Evolutionary conservation across 345 rosid species (phyloP).

Genomic region (Melaleuca alternifolia): DNA sequence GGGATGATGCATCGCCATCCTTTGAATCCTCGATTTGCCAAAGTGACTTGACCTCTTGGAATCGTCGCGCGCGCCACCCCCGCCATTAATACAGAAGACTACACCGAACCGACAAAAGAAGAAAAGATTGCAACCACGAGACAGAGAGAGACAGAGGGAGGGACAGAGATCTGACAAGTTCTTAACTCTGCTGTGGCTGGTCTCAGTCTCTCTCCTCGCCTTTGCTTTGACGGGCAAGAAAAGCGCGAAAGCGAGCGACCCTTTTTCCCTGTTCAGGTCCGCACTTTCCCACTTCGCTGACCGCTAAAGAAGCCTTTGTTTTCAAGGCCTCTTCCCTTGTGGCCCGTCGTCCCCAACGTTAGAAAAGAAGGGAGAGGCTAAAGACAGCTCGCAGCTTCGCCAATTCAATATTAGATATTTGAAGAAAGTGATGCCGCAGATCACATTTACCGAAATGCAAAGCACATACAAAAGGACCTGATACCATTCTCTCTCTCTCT

Average conservation of each 20-base stretch:
- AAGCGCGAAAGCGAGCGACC: background rate
- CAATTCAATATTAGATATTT: background rate
- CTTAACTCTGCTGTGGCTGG: background rate
- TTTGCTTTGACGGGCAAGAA: background rate
- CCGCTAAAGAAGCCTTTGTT: conserved; percentile 33
- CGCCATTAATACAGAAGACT: background rate
- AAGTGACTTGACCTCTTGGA: background rate
- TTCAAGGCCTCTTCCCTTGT: background rate
- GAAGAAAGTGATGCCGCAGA: background rate
- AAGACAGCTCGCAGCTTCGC: background rate
- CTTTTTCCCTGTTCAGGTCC: conserved; percentile 42
- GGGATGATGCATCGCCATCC: background rate
- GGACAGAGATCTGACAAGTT: background rate
- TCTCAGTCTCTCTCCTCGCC: background rate
- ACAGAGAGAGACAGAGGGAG: background rate
- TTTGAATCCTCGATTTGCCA: background rate
- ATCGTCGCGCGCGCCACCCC: background rate
- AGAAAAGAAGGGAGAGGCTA: background rate
- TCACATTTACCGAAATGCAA: background rate
- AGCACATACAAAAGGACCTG: background rate
- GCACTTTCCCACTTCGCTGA: conserved; percentile 62
- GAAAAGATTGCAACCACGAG: background rate
- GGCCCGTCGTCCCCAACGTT: background rate
- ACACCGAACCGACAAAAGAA: background rate
- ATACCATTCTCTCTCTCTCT: background rate